Conservation (phyloP, 2,329 filamentous ascomycete species). For the Chaetomiaceae sp. region DNA sequence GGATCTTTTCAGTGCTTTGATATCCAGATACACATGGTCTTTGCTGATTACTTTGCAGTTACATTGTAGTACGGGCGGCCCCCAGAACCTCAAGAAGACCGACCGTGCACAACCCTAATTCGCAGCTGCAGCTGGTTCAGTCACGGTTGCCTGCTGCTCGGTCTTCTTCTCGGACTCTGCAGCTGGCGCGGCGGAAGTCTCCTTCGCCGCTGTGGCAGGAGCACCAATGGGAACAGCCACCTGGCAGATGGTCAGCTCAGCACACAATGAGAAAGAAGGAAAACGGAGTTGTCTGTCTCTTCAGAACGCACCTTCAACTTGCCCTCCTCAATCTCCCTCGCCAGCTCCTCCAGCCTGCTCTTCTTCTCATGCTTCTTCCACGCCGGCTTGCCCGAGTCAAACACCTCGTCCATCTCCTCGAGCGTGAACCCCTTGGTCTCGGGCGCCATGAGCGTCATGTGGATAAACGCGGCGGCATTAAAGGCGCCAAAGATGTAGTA, state of each 20-base stretch:
- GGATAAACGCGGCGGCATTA: slow-evolving; percentile 62
- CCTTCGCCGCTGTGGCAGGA: background rate
- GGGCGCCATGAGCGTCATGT: slow-evolving; percentile 60
- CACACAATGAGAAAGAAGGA: background rate
- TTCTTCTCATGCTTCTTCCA: slow-evolving; percentile 48
- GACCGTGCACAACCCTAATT: too few relatives aligned
- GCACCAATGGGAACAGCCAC: slow-evolving; percentile 6
- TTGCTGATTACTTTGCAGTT: too few relatives aligned
- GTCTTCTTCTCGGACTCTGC: slow-evolving; percentile 8
- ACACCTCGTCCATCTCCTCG: slow-evolving; percentile 73
- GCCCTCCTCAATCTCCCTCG: slow-evolving; percentile 45
- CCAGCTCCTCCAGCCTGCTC: slow-evolving; percentile 44
- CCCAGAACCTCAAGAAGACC: too few relatives aligned
- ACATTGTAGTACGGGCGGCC: too few relatives aligned
- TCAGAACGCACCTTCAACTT: slow-evolving; percentile 38
- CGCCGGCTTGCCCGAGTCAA: slow-evolving; percentile 54
- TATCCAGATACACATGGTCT: too few relatives aligned
- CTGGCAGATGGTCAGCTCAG: background rate
- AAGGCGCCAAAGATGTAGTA: slow-evolving; percentile 76
- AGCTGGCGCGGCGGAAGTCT: background rate
- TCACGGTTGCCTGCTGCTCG: too few relatives aligned
- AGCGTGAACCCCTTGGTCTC: slow-evolving; percentile 70
- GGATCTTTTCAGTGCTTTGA: too few relatives aligned
- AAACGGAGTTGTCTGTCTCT: background rate
- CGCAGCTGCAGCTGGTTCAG: background rate